A percentile compares a stretch with the other conserved stretches of the same genome.
These are phyloP conservation scores for Naganishia liquefaciens DNA, from an alignment of 1,284 basidiomycete genomes.

Conservation along the genomic window DNA sequence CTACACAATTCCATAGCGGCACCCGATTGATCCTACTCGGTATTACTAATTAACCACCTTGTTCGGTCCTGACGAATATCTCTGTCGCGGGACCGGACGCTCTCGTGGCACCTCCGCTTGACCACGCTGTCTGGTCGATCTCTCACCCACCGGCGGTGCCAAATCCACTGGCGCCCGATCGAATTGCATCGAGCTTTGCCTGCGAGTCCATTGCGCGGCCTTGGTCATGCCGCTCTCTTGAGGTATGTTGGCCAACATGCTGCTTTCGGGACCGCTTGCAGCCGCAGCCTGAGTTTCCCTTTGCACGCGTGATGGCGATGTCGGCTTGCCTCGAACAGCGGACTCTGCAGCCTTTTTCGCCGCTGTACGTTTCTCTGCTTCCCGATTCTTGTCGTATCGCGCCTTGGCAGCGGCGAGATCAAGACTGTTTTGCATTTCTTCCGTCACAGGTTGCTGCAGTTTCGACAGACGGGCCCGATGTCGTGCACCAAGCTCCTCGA, in stretches of 20 bases:
- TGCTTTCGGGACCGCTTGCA: constrained; percentile 9
- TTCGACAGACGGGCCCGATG: constrained; percentile 47
- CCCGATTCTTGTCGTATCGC: constrained; percentile 29
- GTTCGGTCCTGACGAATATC: constrained; percentile 19
- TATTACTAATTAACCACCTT: constrained; percentile 13
- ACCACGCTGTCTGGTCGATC: background rate
- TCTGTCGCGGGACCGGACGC: background rate
- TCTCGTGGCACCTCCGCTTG: background rate
- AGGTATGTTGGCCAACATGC: constrained; percentile 6
- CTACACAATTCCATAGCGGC: background rate
- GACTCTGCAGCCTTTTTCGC: constrained; percentile 8
- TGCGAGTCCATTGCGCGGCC: constrained; percentile 27
- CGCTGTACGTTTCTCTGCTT: constrained; percentile 25
- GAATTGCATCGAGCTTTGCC: constrained; percentile 16
- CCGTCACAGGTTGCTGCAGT: constrained; percentile 48
- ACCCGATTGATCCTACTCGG: too few species aligned
- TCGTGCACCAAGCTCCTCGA: constrained; percentile 50
- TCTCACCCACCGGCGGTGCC: background rate
- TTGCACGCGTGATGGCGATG: background rate
- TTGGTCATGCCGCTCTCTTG: constrained; percentile 22
- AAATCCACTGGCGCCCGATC: background rate
- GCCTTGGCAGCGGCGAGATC: constrained; percentile 41
- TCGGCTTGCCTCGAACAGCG: background rate
- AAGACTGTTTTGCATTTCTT: constrained; percentile 43
- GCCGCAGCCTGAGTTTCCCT: background rate